Evolutionary conservation across 2,329 filamentous ascomycete genomes (phyloP).

Genomic region (Colletotrichum salicis): DNA sequence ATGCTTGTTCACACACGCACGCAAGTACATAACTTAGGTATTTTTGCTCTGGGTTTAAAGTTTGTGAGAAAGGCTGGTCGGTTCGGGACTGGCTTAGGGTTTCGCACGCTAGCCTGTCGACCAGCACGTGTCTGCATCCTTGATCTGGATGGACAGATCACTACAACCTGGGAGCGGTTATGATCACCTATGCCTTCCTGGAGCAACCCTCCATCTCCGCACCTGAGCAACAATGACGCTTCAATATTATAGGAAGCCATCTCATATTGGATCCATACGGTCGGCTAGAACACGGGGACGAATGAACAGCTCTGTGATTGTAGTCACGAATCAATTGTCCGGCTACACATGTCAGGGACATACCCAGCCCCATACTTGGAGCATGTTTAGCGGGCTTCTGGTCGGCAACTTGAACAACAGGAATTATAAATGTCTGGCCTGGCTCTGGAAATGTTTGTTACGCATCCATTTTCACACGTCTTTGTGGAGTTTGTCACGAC

Average conservation of each 20-base stretch:
- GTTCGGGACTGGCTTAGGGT: slow-evolving; percentile 16
- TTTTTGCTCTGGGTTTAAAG: not conserved
- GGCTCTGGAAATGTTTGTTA: slow-evolving; percentile 7
- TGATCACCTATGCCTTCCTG: slow-evolving; percentile 15
- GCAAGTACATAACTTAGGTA: not conserved
- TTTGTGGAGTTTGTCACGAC: slow-evolving; percentile 19
- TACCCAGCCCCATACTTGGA: not conserved
- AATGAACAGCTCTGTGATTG: not conserved
- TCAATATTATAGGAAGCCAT: not conserved
- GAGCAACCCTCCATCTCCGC: slow-evolving; percentile 24
- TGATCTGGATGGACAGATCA: slow-evolving; percentile 16
- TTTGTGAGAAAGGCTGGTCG: slow-evolving; percentile 2
- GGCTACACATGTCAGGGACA: not conserved
- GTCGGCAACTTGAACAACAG: slow-evolving; percentile 12
- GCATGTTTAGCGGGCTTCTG: not conserved
- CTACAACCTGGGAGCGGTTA: slow-evolving; percentile 20
- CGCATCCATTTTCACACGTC: not conserved
- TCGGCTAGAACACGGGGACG: not conserved
- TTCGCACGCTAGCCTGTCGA: slow-evolving; percentile 4
- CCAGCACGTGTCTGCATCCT: slow-evolving; percentile 28
- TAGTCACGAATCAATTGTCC: not conserved
- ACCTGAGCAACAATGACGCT: not conserved
- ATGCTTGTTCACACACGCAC: slow-evolving; percentile 13
- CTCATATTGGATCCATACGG: not conserved
- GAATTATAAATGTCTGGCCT: slow-evolving; percentile 15